These are phyloP conservation scores for Puccinia brachypodii DNA, from an alignment of 1,284 basidiomycete species.

Conservation along the genomic window DNA sequence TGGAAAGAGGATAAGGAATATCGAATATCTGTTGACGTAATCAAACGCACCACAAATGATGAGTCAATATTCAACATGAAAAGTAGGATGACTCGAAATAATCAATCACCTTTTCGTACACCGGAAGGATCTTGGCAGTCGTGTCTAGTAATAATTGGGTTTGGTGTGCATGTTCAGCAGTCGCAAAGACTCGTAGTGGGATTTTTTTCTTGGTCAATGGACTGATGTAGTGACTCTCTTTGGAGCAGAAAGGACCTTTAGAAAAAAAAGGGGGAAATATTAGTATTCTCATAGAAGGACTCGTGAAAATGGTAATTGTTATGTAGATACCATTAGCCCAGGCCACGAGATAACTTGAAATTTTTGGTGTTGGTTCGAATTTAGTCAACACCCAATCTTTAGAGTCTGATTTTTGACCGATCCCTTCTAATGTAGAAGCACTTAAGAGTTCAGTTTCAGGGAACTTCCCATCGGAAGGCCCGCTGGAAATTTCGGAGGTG, in stretches of 20 bases:
- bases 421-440: conserved; percentile 17
- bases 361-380: conserved; percentile 60
- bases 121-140: conserved; percentile 77
- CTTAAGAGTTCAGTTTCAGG: conserved; percentile 21
- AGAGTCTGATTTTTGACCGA: conserved; percentile 49
- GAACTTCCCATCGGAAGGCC: conserved; percentile 40
- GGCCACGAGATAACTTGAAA: conserved; percentile 89
- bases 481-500: conserved; percentile 38
- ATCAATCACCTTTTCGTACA: conserved; percentile 75
- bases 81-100: neutral
- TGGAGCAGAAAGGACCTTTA: conserved; percentile 40
- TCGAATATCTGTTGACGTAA: conserved; percentile 53
- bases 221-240: conserved; percentile 64
- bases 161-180: conserved; percentile 80
- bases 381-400: conserved; percentile 56
- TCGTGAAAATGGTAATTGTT: conserved; percentile 59
- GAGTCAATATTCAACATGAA: neutral
- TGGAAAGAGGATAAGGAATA: conserved; percentile 72
- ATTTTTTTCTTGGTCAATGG: conserved; percentile 77
- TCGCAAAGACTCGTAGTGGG: conserved; percentile 84
- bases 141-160: conserved; percentile 78
- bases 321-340: conserved; percentile 86
- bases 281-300: neutral
- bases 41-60: neutral
- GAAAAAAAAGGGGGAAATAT: conserved; percentile 17